These are phyloP conservation scores for Epicoccum sorghinum DNA, from an alignment of 2,329 filamentous ascomycete species.

Conservation along the genomic window DNA sequence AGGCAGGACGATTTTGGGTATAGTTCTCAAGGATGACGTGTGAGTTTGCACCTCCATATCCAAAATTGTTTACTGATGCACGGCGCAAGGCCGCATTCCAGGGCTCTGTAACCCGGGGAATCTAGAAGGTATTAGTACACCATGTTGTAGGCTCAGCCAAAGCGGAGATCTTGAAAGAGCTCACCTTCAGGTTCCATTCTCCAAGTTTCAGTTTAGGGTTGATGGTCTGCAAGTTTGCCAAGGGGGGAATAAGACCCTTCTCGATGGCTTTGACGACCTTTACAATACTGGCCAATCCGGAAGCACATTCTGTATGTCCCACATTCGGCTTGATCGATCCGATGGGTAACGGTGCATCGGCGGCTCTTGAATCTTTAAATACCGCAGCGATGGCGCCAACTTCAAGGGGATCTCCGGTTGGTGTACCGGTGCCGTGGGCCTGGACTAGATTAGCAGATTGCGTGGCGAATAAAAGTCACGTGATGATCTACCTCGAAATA, in stretches of 20 bases:
- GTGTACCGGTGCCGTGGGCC: constrained; percentile 61
- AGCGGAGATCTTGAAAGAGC: not conserved
- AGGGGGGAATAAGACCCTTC: constrained; percentile 30
- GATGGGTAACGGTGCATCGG: constrained; percentile 16
- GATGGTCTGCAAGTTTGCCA: constrained; percentile 20
- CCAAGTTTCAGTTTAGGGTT: constrained; percentile 19
- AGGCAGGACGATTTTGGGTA: not conserved
- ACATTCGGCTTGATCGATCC: constrained; percentile 39
- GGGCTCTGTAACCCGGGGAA: not conserved
- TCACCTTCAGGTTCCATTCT: constrained; percentile 4
- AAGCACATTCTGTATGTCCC: constrained; percentile 37
- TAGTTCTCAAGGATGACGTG: constrained; percentile 17
- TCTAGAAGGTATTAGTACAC: not conserved
- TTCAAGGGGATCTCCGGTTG: constrained; percentile 47
- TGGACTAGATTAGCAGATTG: not conserved
- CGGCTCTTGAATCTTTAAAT: constrained; percentile 6
- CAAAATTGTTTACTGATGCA: constrained; percentile 18
- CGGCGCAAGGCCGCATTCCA: constrained; percentile 4
- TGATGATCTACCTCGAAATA: constrained; percentile 43
- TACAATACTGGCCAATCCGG: constrained; percentile 34
- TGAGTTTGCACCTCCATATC: constrained; percentile 21
- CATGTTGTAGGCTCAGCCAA: not conserved
- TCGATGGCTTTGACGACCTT: constrained; percentile 34
- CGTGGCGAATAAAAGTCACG: not conserved
- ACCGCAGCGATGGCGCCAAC: constrained; percentile 19